Evolutionary conservation across 2,329 filamentous ascomycete genomes (phyloP), one percentile per base, ranked within the genome.

Genomic region (Davidsoniella virescens): DNA sequence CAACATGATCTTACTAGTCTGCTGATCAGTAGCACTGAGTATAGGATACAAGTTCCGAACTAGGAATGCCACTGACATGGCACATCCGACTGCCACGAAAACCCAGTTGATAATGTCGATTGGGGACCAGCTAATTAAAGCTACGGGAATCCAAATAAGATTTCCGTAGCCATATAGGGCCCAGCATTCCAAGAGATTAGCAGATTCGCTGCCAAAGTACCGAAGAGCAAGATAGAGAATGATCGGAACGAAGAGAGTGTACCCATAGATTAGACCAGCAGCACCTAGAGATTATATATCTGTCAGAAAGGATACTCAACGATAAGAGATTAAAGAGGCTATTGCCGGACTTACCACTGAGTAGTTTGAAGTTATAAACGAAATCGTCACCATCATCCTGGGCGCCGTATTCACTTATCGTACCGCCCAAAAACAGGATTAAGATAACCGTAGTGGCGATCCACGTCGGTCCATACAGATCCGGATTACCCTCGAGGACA

Each of bases 391-490:
- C 75, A n/a, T 70, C 71, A 41, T 75, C 76, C 20, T 73, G 73
- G 23, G 84, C 78, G 46, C 95, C 69, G 65, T 94, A 96, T 65
- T 92, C 83, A 62, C 82, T 93, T 56, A 98, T 94, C 0, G 92
- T 96, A 10, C 92, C 92, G 1, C 90, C 92, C 42, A 98, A 65
- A 67, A 98, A 98, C 29, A 98, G 68, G 54, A 98, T 96, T 55
- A 98, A 76, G 10, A 98, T 82, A 8, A 98, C 92, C 0, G 92
- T 96, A 0, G 92, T 96, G 8, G 92, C 92, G 67, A 98, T 96
- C 92, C 92, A 98, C 62, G 96, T 87, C 1, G 92, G 92, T 1
- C 90, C 90, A 70, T 98, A 98, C 33, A 98, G 70, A 62, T 98
- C 92, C 1, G 92, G 86, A 64, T 96, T 96, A 17, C 92, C 92